Evolutionary conservation across 2,329 filamentous ascomycete species (phyloP).

Genomic region (Penicillium sp.): DNA sequence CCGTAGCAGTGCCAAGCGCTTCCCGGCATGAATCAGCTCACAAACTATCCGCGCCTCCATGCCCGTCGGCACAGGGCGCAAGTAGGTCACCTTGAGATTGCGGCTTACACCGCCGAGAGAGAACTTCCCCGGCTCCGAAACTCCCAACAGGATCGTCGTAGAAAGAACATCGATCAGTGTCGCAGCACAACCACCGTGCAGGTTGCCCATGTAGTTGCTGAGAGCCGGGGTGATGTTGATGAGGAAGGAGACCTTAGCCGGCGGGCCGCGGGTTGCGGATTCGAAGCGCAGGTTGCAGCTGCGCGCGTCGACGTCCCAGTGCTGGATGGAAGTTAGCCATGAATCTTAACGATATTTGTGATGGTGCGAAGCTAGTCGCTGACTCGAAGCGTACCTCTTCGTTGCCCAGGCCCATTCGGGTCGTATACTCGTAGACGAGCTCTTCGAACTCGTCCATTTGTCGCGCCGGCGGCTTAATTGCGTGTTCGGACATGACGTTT

Average conservation of each 20-base stretch:
- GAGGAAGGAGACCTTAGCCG: slow-evolving; percentile 34
- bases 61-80: slow-evolving; percentile 59
- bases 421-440: slow-evolving; percentile 27
- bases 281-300: slow-evolving; percentile 37
- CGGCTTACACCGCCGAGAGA: slow-evolving; percentile 62
- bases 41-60: slow-evolving; percentile 54
- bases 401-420: slow-evolving; percentile 19
- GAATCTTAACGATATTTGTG: background rate
- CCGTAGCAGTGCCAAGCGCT: slow-evolving; percentile 53
- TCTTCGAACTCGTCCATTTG: slow-evolving; percentile 34
- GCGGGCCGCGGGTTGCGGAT: slow-evolving; percentile 36
- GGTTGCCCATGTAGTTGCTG: slow-evolving; percentile 86
- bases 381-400: slow-evolving; percentile 17
- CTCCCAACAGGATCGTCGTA: slow-evolving; percentile 55
- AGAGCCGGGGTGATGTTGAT: slow-evolving; percentile 75
- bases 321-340: slow-evolving; percentile 17
- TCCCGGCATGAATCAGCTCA: slow-evolving; percentile 59
- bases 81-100: slow-evolving; percentile 65
- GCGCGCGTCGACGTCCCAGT: slow-evolving; percentile 31
- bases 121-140: slow-evolving; percentile 62
- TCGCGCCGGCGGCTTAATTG: slow-evolving; percentile 21
- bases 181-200: slow-evolving; percentile 77
- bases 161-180: slow-evolving; percentile 68
- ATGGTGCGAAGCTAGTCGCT: background rate
- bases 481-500: slow-evolving; percentile 17